Conservation (phyloP, 2,329 filamentous ascomycete genomes). For the Orbilia ellipsospora region DNA sequence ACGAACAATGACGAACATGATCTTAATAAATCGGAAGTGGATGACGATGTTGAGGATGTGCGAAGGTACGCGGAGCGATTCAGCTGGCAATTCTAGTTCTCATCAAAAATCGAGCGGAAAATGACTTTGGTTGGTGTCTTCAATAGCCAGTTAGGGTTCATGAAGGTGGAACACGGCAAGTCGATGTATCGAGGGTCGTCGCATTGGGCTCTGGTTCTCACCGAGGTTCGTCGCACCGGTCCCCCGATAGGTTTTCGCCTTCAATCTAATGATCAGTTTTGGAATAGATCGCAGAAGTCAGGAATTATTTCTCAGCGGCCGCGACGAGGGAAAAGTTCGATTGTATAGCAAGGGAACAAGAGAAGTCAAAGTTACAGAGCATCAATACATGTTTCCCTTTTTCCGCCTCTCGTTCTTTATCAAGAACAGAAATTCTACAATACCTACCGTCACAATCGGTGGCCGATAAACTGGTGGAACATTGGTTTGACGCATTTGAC, state of each 20-base stretch:
- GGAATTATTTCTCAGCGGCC: constrained; percentile 79
- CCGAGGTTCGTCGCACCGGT: constrained; percentile 68
- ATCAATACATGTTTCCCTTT: constrained; percentile 71
- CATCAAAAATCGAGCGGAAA: constrained; percentile 53
- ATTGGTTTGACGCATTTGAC: constrained; percentile 88
- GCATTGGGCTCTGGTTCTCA: constrained; percentile 82
- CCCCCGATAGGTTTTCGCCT: background rate
- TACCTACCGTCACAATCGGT: constrained; percentile 82
- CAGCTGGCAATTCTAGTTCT: constrained; percentile 66
- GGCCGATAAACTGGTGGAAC: constrained; percentile 83
- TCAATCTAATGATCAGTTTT: background rate
- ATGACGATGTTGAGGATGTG: constrained; percentile 69
- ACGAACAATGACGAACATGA: constrained; percentile 62
- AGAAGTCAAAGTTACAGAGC: constrained; percentile 73
- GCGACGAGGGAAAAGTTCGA: constrained; percentile 64
- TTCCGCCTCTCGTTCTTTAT: constrained; percentile 75
- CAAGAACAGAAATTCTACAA: constrained; percentile 79
- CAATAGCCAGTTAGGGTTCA: constrained; percentile 68
- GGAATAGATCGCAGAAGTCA: constrained; percentile 83
- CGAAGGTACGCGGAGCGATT: constrained; percentile 58
- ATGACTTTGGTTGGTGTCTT: constrained; percentile 64
- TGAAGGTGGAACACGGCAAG: constrained; percentile 82
- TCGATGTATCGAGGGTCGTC: constrained; percentile 81
- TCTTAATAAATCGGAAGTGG: constrained; percentile 64
- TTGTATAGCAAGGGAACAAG: constrained; percentile 67